A percentile compares a stretch with the other conserved stretches of the same genome.
Evolutionary conservation across 2,329 filamentous ascomycete genomes (phyloP).

Genomic region (Pseudocercospora cruenta): DNA sequence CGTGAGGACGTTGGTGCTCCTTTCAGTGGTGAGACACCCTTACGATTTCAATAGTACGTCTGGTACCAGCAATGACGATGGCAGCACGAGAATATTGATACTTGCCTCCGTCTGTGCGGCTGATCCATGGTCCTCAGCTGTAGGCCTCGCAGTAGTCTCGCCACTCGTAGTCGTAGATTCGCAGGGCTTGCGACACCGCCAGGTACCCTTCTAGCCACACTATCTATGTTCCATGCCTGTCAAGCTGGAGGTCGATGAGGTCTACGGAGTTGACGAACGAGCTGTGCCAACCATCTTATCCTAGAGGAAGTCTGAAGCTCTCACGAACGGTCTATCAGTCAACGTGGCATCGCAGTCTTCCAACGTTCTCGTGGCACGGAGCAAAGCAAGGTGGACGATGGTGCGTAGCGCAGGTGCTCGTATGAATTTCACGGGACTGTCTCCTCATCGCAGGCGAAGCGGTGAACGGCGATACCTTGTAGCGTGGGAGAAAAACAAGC

Average conservation of each 20-base stretch:
- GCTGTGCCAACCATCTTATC: background rate
- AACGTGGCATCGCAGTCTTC: background rate
- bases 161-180: background rate
- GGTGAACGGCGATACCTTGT: slow-evolving; percentile 4
- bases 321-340: background rate
- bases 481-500: background rate
- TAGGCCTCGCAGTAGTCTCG: slow-evolving; percentile 1
- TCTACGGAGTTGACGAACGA: background rate
- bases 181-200: background rate
- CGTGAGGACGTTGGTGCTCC: background rate
- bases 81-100: background rate
- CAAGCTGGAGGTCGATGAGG: slow-evolving; percentile 1
- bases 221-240: slow-evolving; percentile 10
- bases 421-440: background rate
- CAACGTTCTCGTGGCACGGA: background rate
- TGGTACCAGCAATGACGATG: background rate
- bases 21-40: background rate
- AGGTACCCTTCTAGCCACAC: background rate
- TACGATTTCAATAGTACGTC: background rate
- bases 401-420: slow-evolving; percentile 4
- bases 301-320: background rate
- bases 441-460: background rate
- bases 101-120: slow-evolving; percentile 3
- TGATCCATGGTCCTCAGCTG: slow-evolving; percentile 9
- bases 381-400: slow-evolving; percentile 3